Base-by-base conservation (phyloP, 2,329 filamentous ascomycete species). In the Colletotrichum scovillei region DNA sequence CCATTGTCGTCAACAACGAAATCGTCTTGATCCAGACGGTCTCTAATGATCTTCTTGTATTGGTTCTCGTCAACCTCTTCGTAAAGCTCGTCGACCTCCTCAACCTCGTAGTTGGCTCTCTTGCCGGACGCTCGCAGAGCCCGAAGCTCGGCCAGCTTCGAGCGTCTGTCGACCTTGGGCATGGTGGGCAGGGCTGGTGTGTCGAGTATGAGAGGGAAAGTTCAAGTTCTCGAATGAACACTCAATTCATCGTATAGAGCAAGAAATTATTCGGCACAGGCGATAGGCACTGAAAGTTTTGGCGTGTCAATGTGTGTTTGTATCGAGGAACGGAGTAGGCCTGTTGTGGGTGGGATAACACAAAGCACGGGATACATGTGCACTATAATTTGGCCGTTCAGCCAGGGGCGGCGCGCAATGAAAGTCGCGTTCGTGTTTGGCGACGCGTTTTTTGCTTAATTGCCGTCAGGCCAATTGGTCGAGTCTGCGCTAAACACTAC, bases 1-100 rank as follows among this genome's bases (percentile, higher is more conserved):
- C 96, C 96, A 85, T 98, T 97, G 85, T 99, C 97, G 86, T 98
- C 97, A 73, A 99, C 95, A 65, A 99, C 96, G 79, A 99, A 99
- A 84, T 99, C 97, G 78, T 99, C 97, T 79, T 97, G 89, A 80
- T 98, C 94, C 64, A 99, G 88, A 59, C 97, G 92, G 69, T 93
- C 91, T 55, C 97, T 91, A 16, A 99, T 95, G 76, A 98, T 93
- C 82, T 97, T 97, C 86, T 98, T 98, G 88, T 99, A 99, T 64
- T 94, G 94, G 79, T 97, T 96, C 79, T 99, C 97, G 80, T 98
- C 95, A 60, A 99, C 95, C 79, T 97, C 95, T 75, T 98, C 97
- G 85, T 98, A 99, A 57, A 99, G 87, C 77, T 94, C 91, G 76
- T 92, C 90, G 78, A 94, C 93, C 75, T 98, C 92, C 78, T 95